Evolutionary conservation across 768 basidiomycete genomes (phyloP).

Genomic region (Auriculariales sp.): DNA sequence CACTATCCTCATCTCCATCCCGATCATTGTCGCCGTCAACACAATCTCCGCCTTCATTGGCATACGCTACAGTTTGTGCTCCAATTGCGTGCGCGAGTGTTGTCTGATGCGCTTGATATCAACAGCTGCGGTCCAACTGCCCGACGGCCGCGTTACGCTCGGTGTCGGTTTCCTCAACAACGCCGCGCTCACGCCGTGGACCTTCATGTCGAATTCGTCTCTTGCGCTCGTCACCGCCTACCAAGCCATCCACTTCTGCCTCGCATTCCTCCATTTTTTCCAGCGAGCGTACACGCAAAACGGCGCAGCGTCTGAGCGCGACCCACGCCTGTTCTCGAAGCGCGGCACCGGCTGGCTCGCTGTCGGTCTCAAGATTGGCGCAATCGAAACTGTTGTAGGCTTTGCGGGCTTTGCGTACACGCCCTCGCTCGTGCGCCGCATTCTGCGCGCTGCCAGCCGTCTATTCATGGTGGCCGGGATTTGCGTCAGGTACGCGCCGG

Average conservation of each 20-base stretch:
- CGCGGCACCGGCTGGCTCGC: slow-evolving; percentile 55
- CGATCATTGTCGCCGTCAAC: slow-evolving; percentile 37
- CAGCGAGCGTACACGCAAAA: slow-evolving; percentile 31
- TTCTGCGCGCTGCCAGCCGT: slow-evolving; percentile 40
- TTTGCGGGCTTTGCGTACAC: slow-evolving; percentile 43
- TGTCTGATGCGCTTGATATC: no score
- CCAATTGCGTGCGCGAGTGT: no score
- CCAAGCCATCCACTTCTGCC: slow-evolving; percentile 42
- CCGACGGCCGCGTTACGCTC: slow-evolving; percentile 8
- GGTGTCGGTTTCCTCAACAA: slow-evolving; percentile 27
- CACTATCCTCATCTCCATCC: slow-evolving; percentile 37
- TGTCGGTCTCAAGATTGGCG: slow-evolving; percentile 45
- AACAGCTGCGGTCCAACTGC: neutral
- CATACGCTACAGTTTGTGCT: slow-evolving; percentile 38
- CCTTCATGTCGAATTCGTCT: slow-evolving; percentile 43
- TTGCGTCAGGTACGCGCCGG: slow-evolving; percentile 16
- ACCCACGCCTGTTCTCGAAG: slow-evolving; percentile 23
- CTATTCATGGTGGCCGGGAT: slow-evolving; percentile 45
- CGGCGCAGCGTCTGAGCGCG: slow-evolving; percentile 19
- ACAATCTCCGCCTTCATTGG: slow-evolving; percentile 54
- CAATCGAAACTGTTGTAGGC: slow-evolving; percentile 48
- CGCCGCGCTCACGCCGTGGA: slow-evolving; percentile 28
- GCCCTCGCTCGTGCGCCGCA: slow-evolving; percentile 36
- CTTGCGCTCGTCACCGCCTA: slow-evolving; percentile 43
- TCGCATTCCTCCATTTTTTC: slow-evolving; percentile 44